Percentiles rank a stretch among this genome's conserved stretches.
These are phyloP conservation scores for Phyllosticta paracitricarpa DNA, from an alignment of 2,329 filamentous ascomycete genomes.

Conservation along the genomic window DNA sequence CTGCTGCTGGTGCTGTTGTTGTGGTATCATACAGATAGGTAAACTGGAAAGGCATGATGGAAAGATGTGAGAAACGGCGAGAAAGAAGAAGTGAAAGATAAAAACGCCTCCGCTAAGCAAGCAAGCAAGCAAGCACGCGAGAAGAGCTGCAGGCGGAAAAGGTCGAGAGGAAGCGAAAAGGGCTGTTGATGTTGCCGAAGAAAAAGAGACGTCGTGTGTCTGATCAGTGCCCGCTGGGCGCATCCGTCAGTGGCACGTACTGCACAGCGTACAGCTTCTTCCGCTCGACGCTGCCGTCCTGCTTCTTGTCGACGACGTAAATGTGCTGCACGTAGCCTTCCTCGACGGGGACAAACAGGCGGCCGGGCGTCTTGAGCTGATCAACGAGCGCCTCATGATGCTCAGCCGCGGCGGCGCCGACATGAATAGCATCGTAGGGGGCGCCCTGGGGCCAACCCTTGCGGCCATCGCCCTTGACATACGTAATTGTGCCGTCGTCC, in stretches of 20 bases:
- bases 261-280: slow-evolving; percentile 59
- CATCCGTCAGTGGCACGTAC: slow-evolving; percentile 70
- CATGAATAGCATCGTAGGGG: slow-evolving; percentile 88
- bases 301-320: slow-evolving; percentile 65
- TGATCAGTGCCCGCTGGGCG: slow-evolving; percentile 32
- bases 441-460: slow-evolving; percentile 36
- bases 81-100: no score
- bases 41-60: no score
- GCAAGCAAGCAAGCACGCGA: no score
- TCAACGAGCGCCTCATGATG: slow-evolving; percentile 63
- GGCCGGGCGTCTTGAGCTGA: slow-evolving; percentile 68
- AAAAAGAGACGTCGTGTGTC: slow-evolving; percentile 4
- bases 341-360: slow-evolving; percentile 70
- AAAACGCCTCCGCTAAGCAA: no score
- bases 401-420: slow-evolving; percentile 72
- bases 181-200: neutral
- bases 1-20: no score
- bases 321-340: slow-evolving; percentile 51
- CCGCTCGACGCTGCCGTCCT: slow-evolving; percentile 49
- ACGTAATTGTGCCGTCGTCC: slow-evolving; percentile 53
- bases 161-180: neutral
- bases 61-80: no score
- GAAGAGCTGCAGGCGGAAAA: no score
- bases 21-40: no score
- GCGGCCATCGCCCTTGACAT: slow-evolving; percentile 60